Evolutionary conservation across 2,329 filamentous ascomycete genomes (phyloP), one percentile per base, ranked within the genome.

Genomic region (Cyclaneusma minus): DNA sequence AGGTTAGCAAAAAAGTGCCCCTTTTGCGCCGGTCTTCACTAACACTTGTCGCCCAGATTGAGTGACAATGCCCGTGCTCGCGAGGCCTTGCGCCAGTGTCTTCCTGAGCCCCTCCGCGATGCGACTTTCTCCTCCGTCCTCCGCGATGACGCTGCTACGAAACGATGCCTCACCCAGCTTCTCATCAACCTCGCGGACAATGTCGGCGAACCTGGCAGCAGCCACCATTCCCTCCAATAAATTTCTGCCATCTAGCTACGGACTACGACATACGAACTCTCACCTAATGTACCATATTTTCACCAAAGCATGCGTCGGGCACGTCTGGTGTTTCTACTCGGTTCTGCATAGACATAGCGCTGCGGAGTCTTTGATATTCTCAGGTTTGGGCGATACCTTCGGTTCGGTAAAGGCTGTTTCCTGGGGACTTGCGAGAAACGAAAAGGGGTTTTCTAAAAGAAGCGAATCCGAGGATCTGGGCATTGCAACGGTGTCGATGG

Each of bases 41-140:
- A 27, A 22, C 16, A 13, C 7, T 13, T 16, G 5, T 7, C n/a
- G 2, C 30, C 13, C 41, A 93, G 84, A 33, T 63, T 98, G 24
- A 94, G 84, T 43, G 89, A 98, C 49, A 98, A 98, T 45, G 87
- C 87, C 33, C 78, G 89, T 33, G 89, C 89, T 30, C 79, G 89
- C 16, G 89, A 98, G 52, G 89, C 89, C 23, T 68, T 98, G 13
- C 73, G 89, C 21, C 89, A 98, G 54, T 98, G 89, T 47, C 75
- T 98, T 8, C 89, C 89, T 1, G 89, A 98, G 46, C 89, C 89
- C n/a, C 73, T 98, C n/a, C 79, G 89, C 24, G 89, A 98, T 50
- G 85, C 87, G 6, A 98, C 89, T 2, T 98, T 98, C 51, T 92
- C 84, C 6, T 87, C 85, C 0, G 89, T 98, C 22, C 73, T 98